phyloP scores from a whole-genome alignment of 2,329 filamentous ascomycete genomes.

The Pochonia chlamydosporia region DNA sequence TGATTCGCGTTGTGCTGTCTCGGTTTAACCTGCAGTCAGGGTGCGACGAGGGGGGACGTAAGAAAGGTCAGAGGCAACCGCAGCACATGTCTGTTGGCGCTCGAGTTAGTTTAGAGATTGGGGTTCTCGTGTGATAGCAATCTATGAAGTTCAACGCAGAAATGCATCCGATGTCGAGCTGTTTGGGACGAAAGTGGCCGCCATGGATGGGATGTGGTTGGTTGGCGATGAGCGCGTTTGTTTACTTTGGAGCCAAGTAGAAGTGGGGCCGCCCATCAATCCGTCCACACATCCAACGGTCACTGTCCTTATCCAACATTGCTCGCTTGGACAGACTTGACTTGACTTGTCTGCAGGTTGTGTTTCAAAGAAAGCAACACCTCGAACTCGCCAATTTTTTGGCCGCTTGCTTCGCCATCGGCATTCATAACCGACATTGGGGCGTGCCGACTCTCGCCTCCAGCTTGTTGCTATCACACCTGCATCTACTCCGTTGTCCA shows the following conservation, averaged over 20 bases:
- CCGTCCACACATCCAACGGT: too few species aligned
- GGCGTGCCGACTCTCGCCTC: too few species aligned
- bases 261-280: conserved; percentile 8
- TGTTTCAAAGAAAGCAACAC: too few species aligned
- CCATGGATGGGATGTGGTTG: neutral
- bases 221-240: conserved; percentile 20
- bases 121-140: neutral
- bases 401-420: too few species aligned
- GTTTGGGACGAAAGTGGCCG: neutral
- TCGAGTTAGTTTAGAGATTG: neutral
- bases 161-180: neutral
- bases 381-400: too few species aligned
- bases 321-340: too few species aligned
- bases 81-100: conserved; percentile 2
- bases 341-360: too few species aligned
- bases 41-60: conserved; percentile 9
- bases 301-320: too few species aligned
- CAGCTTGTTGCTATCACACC: too few species aligned
- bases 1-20: too few species aligned
- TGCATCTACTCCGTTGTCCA: too few species aligned
- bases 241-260: conserved; percentile 22
- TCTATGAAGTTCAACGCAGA: neutral
- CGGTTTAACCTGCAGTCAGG: conserved; percentile 8
- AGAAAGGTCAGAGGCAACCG: conserved; percentile 1
- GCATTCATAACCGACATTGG: too few species aligned